These are phyloP conservation scores for Penicillium sp. DNA, from an alignment of 2,329 filamentous ascomycete species.

Conservation along the genomic window DNA sequence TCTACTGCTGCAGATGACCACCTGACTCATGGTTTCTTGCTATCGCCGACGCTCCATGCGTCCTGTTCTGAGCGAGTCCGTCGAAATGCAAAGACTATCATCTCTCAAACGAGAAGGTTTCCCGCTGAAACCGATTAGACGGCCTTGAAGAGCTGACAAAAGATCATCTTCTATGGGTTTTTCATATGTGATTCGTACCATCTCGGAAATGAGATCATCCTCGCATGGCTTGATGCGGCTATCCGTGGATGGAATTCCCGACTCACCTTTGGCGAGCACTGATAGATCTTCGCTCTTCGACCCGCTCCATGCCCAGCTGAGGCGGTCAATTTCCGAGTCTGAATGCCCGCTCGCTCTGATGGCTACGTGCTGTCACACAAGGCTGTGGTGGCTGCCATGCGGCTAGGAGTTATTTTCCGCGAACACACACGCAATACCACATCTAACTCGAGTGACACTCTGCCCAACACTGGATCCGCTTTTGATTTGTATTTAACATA, in stretches of 20 bases:
- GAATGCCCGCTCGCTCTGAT: slow-evolving; percentile 8
- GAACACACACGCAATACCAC: slow-evolving; percentile 7
- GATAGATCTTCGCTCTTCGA: not conserved
- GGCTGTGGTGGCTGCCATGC: slow-evolving; percentile 33
- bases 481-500: slow-evolving; percentile 11
- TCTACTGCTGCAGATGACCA: slow-evolving; percentile 9
- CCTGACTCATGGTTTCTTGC: slow-evolving; percentile 5
- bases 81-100: slow-evolving; percentile 13
- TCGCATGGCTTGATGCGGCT: slow-evolving; percentile 16
- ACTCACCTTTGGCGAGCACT: slow-evolving; percentile 1
- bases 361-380: slow-evolving; percentile 17
- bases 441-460: slow-evolving; percentile 7
- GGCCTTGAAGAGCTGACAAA: slow-evolving; percentile 6
- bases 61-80: slow-evolving; percentile 2
- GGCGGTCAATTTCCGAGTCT: not conserved
- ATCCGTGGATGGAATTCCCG: slow-evolving; percentile 18
- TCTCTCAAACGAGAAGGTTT: slow-evolving; percentile 2
- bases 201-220: slow-evolving; percentile 15
- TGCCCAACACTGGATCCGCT: slow-evolving; percentile 4
- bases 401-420: slow-evolving; percentile 25
- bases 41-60: slow-evolving; percentile 4
- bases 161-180: not conserved
- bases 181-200: slow-evolving; percentile 2
- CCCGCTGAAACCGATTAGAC: slow-evolving; percentile 2
- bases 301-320: not conserved